phyloP scores from a whole-genome alignment of 345 rosid species.

The Syzygium grande region DNA sequence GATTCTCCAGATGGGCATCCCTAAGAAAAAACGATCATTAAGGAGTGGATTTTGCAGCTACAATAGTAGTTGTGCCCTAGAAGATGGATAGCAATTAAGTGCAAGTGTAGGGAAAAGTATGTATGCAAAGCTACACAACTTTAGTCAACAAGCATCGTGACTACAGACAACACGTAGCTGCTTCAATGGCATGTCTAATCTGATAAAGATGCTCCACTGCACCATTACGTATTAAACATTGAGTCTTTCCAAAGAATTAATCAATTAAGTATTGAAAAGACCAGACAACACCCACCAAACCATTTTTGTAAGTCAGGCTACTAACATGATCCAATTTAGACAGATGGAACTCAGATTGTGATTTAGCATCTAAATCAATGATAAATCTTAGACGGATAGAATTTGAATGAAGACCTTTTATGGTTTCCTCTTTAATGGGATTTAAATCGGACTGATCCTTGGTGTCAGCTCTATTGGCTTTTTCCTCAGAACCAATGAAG shows the following conservation, averaged over 20 bases:
- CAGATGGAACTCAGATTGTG: background rate
- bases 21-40: conserved; percentile 6
- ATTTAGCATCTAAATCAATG: background rate
- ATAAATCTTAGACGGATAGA: background rate
- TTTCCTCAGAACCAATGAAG: background rate
- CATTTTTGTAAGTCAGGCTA: background rate
- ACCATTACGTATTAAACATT: background rate
- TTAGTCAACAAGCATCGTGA: background rate
- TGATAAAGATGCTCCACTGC: background rate
- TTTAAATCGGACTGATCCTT: background rate
- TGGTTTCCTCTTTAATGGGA: background rate
- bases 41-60: background rate
- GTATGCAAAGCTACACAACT: background rate
- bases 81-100: background rate
- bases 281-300: background rate
- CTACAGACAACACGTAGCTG: background rate
- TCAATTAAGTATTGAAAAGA: background rate
- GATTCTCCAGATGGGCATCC: background rate
- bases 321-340: background rate
- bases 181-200: background rate
- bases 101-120: background rate
- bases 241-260: background rate
- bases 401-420: background rate
- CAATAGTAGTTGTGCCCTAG: background rate
- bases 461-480: background rate